Conservation (phyloP, 73 alveolate species). For the Paramecium tetraurelia region DNA sequence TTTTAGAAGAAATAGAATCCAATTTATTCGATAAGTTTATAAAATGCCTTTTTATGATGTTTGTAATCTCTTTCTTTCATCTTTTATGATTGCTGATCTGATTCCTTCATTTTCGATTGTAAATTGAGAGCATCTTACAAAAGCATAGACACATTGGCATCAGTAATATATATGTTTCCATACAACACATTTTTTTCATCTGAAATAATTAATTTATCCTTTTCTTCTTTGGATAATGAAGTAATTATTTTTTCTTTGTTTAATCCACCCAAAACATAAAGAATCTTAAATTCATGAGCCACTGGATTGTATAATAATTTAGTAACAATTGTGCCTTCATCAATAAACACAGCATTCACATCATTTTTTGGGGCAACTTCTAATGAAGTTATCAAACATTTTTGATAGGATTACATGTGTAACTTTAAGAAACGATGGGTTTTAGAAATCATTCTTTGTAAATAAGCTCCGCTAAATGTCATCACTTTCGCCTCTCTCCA, state of each 20-base stretch:
- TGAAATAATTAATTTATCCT: constrained; percentile 28
- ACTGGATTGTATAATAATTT: constrained; percentile 19
- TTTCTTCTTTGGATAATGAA: background rate
- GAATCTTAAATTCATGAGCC: constrained; percentile 39
- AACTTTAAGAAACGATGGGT: constrained; percentile 33
- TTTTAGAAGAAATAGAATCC: constrained; percentile 51
- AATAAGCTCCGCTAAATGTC: constrained; percentile 12
- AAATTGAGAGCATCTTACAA: constrained; percentile 35
- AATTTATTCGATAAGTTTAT: constrained; percentile 41
- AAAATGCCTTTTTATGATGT: constrained; percentile 28
- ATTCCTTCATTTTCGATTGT: constrained; percentile 49
- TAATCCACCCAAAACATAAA: constrained; percentile 44
- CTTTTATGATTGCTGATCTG: constrained; percentile 27
- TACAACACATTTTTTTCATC: background rate
- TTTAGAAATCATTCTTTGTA: constrained; percentile 11
- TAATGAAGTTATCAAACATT: constrained; percentile 14
- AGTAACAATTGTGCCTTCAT: constrained; percentile 42
- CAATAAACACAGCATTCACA: constrained; percentile 10
- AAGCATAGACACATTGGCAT: constrained; percentile 16
- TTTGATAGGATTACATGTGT: constrained; percentile 27
- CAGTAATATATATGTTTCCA: constrained; percentile 27
- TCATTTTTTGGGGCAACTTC: constrained; percentile 40
- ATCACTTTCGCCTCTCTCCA: constrained; percentile 40
- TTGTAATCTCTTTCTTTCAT: constrained; percentile 58
- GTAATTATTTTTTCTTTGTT: constrained; percentile 46